These are phyloP conservation scores for Coniferiporia weirii DNA, from an alignment of 1,284 basidiomycete genomes.

Conservation along the genomic window DNA sequence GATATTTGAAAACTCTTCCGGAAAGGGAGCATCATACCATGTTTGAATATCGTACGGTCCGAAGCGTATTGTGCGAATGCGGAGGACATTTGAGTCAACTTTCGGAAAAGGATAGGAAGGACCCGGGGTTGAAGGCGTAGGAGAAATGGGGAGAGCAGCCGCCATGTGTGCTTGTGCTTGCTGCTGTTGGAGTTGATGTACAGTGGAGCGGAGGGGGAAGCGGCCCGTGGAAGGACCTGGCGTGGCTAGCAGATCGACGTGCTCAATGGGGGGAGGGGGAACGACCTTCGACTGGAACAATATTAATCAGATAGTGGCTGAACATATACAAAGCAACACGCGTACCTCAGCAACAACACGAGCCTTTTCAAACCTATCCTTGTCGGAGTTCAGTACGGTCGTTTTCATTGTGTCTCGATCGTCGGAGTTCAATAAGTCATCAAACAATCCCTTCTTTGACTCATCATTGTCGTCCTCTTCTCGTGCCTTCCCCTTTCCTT, in stretches of 20 bases:
- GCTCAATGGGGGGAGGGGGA: constrained; percentile 31
- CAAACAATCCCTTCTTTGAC: constrained; percentile 64
- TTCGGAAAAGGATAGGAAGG: constrained; percentile 30
- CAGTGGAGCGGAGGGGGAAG: constrained; percentile 53
- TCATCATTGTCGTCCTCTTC: constrained; percentile 49
- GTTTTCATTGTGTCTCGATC: constrained; percentile 80
- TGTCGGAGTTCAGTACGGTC: constrained; percentile 62
- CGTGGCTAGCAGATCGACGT: constrained; percentile 35
- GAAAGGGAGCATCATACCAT: constrained; percentile 99
- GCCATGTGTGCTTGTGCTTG: constrained; percentile 24
- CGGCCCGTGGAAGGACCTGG: constrained; percentile 48
- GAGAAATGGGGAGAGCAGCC: constrained; percentile 20
- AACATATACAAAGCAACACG: constrained; percentile 4
- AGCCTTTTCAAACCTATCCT: constrained; percentile 72
- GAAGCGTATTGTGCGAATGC: constrained; percentile 87
- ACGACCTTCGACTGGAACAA: constrained; percentile 47
- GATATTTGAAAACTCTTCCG: constrained; percentile 93
- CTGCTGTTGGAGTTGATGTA: constrained; percentile 28
- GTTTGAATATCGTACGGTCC: constrained; percentile 95
- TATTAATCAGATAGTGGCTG: constrained; percentile 1
- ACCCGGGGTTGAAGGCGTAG: constrained; percentile 35
- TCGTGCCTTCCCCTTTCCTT: constrained; percentile 49
- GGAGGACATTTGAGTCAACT: constrained; percentile 34
- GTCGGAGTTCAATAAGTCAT: constrained; percentile 65
- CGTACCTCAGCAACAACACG: constrained; percentile 66